Conservation (phyloP, 768 basidiomycete genomes). For the Boletus patriciae region DNA sequence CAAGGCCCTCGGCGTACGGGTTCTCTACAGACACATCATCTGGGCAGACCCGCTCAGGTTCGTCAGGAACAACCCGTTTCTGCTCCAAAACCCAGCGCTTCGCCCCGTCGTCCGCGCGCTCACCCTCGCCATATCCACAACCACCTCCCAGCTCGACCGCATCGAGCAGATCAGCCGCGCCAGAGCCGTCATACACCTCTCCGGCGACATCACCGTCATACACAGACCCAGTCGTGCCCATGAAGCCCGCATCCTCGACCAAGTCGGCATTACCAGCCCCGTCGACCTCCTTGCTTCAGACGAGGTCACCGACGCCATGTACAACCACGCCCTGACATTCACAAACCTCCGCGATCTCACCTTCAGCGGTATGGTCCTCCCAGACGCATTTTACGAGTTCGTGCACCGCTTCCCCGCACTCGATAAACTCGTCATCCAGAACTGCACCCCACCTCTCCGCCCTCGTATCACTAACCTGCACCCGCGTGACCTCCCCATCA, state of each 20-base stretch:
- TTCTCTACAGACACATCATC: conserved; percentile 36
- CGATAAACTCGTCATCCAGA: conserved; percentile 41
- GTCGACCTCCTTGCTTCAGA: conserved; percentile 26
- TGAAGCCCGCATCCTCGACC: conserved; percentile 28
- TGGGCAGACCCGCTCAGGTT: conserved; percentile 35
- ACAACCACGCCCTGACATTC: conserved; percentile 27
- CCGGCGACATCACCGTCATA: conserved; percentile 15
- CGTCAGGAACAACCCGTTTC: conserved; percentile 21
- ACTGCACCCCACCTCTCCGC: conserved; percentile 33
- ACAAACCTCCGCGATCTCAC: conserved; percentile 38
- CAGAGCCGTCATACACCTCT: conserved; percentile 22
- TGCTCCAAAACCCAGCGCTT: conserved; percentile 8
- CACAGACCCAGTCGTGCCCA: conserved; percentile 21
- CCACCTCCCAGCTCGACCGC: conserved; percentile 16
- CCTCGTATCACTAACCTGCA: conserved; percentile 20
- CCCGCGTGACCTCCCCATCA: conserved; percentile 43
- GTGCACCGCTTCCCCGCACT: conserved; percentile 41
- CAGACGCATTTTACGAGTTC: conserved; percentile 34
- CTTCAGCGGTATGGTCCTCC: conserved; percentile 39
- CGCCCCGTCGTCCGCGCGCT: conserved; percentile 21
- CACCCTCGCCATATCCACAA: conserved; percentile 29
- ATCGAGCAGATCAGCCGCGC: conserved; percentile 32
- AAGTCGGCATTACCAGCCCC: conserved; percentile 15
- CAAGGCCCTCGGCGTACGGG: conserved; percentile 27
- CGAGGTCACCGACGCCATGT: conserved; percentile 18